Percentiles rank a stretch among this genome's conserved stretches.
Evolutionary conservation across 257 asterid species (phyloP).

Genomic region (Galeopsis tetrahit): DNA sequence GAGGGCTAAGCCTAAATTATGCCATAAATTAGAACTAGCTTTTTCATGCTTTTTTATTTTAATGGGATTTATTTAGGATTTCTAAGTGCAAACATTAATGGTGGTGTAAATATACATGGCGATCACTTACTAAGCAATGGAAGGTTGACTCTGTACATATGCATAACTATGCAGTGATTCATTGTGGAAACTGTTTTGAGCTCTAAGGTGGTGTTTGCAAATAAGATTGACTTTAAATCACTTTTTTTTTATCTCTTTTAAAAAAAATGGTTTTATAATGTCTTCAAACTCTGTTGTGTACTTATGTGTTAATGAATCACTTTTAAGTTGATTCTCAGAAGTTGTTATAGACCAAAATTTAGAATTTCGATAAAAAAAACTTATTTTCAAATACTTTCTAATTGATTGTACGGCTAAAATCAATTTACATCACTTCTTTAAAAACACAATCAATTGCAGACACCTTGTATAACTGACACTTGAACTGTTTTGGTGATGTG

Average conservation of each 20-base stretch:
- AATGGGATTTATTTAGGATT: not conserved
- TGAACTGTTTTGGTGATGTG: not conserved
- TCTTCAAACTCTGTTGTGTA: not conserved
- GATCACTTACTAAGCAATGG: slow-evolving; percentile 11
- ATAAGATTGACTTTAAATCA: not conserved
- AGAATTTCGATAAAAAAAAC: not conserved
- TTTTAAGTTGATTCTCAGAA: not conserved
- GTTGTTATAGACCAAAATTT: not conserved
- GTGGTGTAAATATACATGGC: slow-evolving; percentile 19
- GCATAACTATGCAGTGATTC: not conserved
- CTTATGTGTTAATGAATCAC: not conserved
- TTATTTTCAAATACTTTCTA: not conserved
- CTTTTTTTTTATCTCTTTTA: not conserved
- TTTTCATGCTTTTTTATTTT: not conserved
- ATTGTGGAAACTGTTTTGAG: slow-evolving; percentile 31
- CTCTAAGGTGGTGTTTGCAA: slow-evolving; percentile 3
- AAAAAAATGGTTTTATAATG: not conserved
- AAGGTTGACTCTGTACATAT: slow-evolving; percentile 12
- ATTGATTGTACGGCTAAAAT: not conserved
- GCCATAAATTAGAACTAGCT: not conserved
- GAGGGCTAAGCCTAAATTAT: slow-evolving; percentile 11
- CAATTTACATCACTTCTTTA: not conserved
- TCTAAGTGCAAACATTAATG: not conserved
- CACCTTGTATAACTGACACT: too few species aligned
- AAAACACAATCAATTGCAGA: not conserved